Conservation (phyloP, 768 basidiomycete species). For the Pisolithus orientalis region DNA sequence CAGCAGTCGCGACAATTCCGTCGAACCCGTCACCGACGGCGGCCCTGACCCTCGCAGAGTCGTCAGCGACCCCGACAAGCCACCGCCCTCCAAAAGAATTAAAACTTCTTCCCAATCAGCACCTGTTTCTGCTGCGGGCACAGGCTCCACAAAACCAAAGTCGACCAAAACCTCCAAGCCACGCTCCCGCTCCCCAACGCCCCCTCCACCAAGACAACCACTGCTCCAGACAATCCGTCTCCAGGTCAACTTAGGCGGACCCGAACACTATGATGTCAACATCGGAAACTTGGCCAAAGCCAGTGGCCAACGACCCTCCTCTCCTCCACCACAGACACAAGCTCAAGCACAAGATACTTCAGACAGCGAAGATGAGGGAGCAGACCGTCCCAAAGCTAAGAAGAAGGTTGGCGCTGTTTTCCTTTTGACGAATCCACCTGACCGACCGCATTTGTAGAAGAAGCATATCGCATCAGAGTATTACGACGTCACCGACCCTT, state of each 20-base stretch:
- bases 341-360: constrained; percentile 34
- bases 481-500: constrained; percentile 89
- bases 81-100: constrained; percentile 26
- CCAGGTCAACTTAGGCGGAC: constrained; percentile 64
- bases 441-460: constrained; percentile 25
- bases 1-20: constrained; percentile 27
- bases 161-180: constrained; percentile 38
- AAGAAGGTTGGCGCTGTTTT: constrained; percentile 29
- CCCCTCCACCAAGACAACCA: constrained; percentile 40
- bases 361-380: constrained; percentile 50
- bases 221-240: constrained; percentile 62
- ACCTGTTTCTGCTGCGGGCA: constrained; percentile 22
- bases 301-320: constrained; percentile 58
- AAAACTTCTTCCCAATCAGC: constrained; percentile 17
- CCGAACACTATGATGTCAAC: constrained; percentile 70
- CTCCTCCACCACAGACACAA: constrained; percentile 42
- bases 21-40: constrained; percentile 8
- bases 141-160: constrained; percentile 43
- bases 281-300: constrained; percentile 51
- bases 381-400: constrained; percentile 28
- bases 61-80: constrained; percentile 13
- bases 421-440: background rate
- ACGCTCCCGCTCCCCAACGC: constrained; percentile 54
- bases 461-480: constrained; percentile 61
- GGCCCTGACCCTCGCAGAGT: constrained; percentile 6